Evolutionary conservation across 139 green algal genomes (phyloP).

Genomic region (Chlorella sorokiniana): DNA sequence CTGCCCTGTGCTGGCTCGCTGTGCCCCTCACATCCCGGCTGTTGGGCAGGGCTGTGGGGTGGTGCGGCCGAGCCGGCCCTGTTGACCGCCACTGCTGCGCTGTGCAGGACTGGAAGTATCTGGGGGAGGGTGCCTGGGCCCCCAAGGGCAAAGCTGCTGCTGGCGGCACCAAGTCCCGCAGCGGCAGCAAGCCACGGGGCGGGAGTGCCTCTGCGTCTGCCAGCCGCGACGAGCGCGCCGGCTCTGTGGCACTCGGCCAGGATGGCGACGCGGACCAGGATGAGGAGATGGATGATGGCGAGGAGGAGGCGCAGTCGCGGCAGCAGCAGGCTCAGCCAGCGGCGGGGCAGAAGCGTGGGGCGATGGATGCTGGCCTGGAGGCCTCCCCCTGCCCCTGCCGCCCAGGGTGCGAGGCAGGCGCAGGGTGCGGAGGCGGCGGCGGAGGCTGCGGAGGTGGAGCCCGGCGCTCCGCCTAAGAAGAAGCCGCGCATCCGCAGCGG

Average conservation of each 20-base stretch:
- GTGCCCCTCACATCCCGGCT: too few relatives aligned
- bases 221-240: background rate
- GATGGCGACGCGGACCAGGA: background rate
- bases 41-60: too few relatives aligned
- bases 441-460: background rate
- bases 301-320: background rate
- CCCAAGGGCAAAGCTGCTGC: constrained; percentile 47
- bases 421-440: background rate
- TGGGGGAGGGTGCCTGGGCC: constrained; percentile 79
- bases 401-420: background rate
- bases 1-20: too few relatives aligned
- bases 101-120: constrained; percentile 71
- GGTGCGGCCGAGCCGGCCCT: too few relatives aligned
- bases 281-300: background rate
- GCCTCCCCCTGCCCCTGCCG: background rate
- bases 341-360: background rate
- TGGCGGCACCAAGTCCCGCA: background rate
- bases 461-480: constrained; percentile 18
- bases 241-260: background rate
- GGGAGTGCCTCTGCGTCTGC: background rate
- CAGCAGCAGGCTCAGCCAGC: background rate
- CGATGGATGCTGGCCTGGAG: background rate
- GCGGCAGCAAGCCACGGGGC: background rate
- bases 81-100: too few relatives aligned
- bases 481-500: constrained; percentile 3